phyloP scores from a whole-genome alignment of 768 basidiomycete species.

The Tephrocybe sp. region DNA sequence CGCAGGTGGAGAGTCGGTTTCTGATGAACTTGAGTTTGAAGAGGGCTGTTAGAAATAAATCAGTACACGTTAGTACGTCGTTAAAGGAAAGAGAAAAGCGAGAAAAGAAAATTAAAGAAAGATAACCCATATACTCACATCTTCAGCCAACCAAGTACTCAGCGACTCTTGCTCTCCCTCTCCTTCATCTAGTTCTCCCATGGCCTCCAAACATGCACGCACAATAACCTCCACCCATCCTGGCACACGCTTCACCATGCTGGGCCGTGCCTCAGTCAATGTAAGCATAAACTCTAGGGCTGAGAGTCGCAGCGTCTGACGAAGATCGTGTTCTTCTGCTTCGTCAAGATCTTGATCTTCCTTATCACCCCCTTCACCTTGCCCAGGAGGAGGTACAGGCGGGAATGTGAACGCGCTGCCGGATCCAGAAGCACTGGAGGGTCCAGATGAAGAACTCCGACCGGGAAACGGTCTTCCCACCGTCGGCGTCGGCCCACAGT shows the following conservation, averaged over 20 bases:
- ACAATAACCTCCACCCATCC: slow-evolving; percentile 74
- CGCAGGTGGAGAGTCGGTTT: slow-evolving; percentile 63
- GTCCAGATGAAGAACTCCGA: slow-evolving; percentile 12
- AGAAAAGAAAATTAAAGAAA: not conserved
- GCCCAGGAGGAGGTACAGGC: slow-evolving; percentile 30
- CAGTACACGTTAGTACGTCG: not conserved
- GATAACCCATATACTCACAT: no score
- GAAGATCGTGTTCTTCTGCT: slow-evolving; percentile 59
- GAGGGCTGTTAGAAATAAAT: slow-evolving; percentile 44
- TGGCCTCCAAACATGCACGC: slow-evolving; percentile 75
- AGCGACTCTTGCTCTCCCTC: slow-evolving; percentile 27
- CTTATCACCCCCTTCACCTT: slow-evolving; percentile 27
- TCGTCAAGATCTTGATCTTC: slow-evolving; percentile 26
- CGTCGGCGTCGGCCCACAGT: slow-evolving; percentile 50
- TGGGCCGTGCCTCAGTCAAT: slow-evolving; percentile 70
- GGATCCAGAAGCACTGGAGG: slow-evolving; percentile 8
- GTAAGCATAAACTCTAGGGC: slow-evolving; percentile 84
- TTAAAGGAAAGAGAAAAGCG: not conserved
- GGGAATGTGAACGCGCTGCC: slow-evolving; percentile 30
- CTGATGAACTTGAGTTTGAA: slow-evolving; percentile 53
- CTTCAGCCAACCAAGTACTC: slow-evolving; percentile 66
- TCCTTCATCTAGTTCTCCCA: slow-evolving; percentile 72
- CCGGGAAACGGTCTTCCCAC: slow-evolving; percentile 42
- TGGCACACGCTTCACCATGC: slow-evolving; percentile 62
- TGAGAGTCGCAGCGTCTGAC: slow-evolving; percentile 64